Base-by-base conservation (phyloP, 768 basidiomycete genomes). In the Brasilioporus rufonigricans region DNA sequence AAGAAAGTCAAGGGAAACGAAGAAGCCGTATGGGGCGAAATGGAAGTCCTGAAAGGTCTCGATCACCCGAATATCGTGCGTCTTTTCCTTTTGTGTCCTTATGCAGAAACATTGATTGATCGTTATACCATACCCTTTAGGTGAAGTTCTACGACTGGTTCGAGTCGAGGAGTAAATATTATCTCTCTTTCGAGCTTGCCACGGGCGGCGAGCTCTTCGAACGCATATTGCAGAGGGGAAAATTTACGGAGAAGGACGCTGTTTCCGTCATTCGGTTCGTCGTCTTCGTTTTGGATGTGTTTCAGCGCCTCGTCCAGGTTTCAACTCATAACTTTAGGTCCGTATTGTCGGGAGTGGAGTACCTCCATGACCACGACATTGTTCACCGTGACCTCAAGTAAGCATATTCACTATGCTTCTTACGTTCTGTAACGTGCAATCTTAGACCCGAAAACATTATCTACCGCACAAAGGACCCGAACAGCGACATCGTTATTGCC, bases 61-160 rank as follows among this genome's bases (percentile, higher is more conserved):
- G 82, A 95, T 65, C 95, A 98, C 68, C 85, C 89, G 0, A 95
- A 98, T 64, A 91, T 98, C 60, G 94, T 94, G 52, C 63, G 83
- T 76, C 41, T 31, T 10, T 29, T 1, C 6, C 5, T 41, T 4
- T 31, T 46, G 4, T 18, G 35, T n/a, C 36, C 12, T 53, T 33
- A 4, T 4, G 11, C 23, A 4, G 23, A 40, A 18, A 43, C 11
- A 21, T 31, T 14, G 2, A 43, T 39, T 44, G 44, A 52, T 56
- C 13, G 41, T 1, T 44, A n/a, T 23, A 3, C 18, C 10, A 21
- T 36, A 35, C 4, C 31, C 26, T 40, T n/a, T 29, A 93, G 92
- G 92, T 97, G 53, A 96, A 95, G 67, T 93, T 97, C 65, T 95
- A 88, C 70, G 94, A 97, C 69, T 93, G 89, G 85, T 98, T 98